phyloP scores from a whole-genome alignment of 78 protist genomes.

The Chrysochromulina tobinii region DNA sequence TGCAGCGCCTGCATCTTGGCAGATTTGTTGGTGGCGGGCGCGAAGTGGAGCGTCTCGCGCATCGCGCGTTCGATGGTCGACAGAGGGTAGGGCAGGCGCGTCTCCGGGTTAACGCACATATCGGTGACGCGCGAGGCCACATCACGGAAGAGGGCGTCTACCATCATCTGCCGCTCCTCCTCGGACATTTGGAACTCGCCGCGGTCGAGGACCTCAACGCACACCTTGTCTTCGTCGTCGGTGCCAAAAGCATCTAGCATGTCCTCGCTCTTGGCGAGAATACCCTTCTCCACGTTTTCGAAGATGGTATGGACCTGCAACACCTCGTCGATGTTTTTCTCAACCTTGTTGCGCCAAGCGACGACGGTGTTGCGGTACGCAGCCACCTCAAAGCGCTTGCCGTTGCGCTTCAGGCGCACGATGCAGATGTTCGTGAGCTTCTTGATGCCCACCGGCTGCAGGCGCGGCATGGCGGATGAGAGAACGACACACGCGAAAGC shows the following conservation, averaged over 20 bases:
- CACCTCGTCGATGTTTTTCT: slow-evolving; percentile 92
- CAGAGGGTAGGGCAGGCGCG: slow-evolving; percentile 77
- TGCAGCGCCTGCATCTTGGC: slow-evolving; percentile 80
- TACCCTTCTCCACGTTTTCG: slow-evolving; percentile 85
- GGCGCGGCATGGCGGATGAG: no score
- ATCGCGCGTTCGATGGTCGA: slow-evolving; percentile 82
- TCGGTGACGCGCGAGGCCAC: slow-evolving; percentile 79
- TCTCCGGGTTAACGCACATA: slow-evolving; percentile 53
- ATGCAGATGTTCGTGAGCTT: slow-evolving; percentile 90
- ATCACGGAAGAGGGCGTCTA: slow-evolving; percentile 59
- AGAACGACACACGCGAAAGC: no score
- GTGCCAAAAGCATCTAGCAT: slow-evolving; percentile 73
- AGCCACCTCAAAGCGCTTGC: slow-evolving; percentile 87
- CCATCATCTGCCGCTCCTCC: slow-evolving; percentile 74
- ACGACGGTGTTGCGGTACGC: slow-evolving; percentile 87
- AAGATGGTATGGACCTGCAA: slow-evolving; percentile 82
- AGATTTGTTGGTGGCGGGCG: slow-evolving; percentile 56
- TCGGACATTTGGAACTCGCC: slow-evolving; percentile 91
- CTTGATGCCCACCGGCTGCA: slow-evolving; percentile 61
- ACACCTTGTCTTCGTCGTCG: slow-evolving; percentile 28
- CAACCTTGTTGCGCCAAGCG: slow-evolving; percentile 78
- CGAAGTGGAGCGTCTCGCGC: slow-evolving; percentile 73
- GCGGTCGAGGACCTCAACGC: slow-evolving; percentile 57
- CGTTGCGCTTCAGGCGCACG: slow-evolving; percentile 81
- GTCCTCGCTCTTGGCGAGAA: slow-evolving; percentile 80